Conservation (phyloP, 192 early-diverging fungal species). For the Gryganskiella cystojenkinii region DNA sequence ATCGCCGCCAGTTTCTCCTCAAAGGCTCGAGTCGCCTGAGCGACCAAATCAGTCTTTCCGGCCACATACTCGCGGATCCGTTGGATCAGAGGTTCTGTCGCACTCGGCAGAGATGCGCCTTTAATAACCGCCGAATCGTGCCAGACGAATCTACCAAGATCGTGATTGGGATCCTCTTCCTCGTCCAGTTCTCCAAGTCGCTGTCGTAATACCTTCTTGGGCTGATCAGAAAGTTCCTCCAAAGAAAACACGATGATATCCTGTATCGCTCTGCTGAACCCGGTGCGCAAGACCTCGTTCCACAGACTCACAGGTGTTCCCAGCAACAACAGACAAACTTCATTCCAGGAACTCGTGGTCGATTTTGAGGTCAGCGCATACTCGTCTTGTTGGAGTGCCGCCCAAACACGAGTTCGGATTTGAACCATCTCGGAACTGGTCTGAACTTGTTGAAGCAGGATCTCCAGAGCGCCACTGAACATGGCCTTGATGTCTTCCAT, state of each 20-base stretch:
- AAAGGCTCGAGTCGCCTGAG: slow-evolving; percentile 16
- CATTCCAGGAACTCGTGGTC: slow-evolving; percentile 16
- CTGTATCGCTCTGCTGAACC: slow-evolving; percentile 54
- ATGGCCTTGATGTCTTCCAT: slow-evolving; percentile 37
- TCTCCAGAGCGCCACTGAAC: slow-evolving; percentile 35
- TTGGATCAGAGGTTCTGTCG: slow-evolving; percentile 39
- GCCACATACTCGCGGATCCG: slow-evolving; percentile 33
- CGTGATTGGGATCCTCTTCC: slow-evolving; percentile 39
- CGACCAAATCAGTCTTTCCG: slow-evolving; percentile 43
- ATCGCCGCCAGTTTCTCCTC: slow-evolving; percentile 18
- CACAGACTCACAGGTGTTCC: slow-evolving; percentile 56
- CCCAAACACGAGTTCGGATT: slow-evolving; percentile 55
- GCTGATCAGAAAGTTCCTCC: slow-evolving; percentile 53
- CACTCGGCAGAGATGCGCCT: slow-evolving; percentile 14
- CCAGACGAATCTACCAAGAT: slow-evolving; percentile 45
- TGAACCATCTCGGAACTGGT: slow-evolving; percentile 38
- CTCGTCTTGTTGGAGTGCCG: slow-evolving; percentile 51
- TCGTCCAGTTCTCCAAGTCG: slow-evolving; percentile 42
- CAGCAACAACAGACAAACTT: slow-evolving; percentile 47
- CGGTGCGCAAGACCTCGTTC: slow-evolving; percentile 50
- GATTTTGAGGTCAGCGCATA: slow-evolving; percentile 8
- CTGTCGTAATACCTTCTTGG: slow-evolving; percentile 42
- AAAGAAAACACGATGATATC: slow-evolving; percentile 48
- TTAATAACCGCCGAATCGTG: slow-evolving; percentile 4
- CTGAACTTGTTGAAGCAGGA: slow-evolving; percentile 38